phyloP scores from a whole-genome alignment of 768 basidiomycete species.

The Hericium coralloides region DNA sequence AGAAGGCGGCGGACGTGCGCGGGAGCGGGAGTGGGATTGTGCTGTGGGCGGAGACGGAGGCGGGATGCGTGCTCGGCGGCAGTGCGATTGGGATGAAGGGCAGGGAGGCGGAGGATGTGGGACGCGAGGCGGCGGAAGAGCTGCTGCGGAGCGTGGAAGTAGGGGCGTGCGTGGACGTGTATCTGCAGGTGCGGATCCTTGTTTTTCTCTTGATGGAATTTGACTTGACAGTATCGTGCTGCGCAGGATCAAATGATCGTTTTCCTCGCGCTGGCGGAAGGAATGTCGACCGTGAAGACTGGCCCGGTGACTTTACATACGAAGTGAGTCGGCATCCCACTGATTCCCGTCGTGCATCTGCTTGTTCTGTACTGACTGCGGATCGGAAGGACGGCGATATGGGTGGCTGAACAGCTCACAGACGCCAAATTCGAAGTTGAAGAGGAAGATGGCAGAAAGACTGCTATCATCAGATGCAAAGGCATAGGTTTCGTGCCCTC shows the following conservation, averaged over 20 bases:
- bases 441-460: constrained; percentile 30
- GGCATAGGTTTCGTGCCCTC: constrained; percentile 50
- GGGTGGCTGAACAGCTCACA: constrained; percentile 61
- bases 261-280: constrained; percentile 65
- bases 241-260: constrained; percentile 71
- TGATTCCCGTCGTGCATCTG: neutral
- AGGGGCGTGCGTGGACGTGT: constrained; percentile 69
- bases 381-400: constrained; percentile 50
- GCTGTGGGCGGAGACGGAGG: constrained; percentile 65
- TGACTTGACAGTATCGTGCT: constrained; percentile 15
- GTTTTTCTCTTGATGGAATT: neutral
- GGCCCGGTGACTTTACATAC: constrained; percentile 63
- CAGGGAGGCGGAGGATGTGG: constrained; percentile 36
- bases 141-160: constrained; percentile 46
- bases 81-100: constrained; percentile 54
- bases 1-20: constrained; percentile 20
- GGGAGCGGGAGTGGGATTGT: constrained; percentile 67
- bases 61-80: constrained; percentile 60
- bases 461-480: constrained; percentile 50
- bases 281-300: constrained; percentile 45
- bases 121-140: constrained; percentile 52
- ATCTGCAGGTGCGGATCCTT: constrained; percentile 38
- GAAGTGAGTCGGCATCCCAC: constrained; percentile 29
- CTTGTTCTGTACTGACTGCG: neutral
- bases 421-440: constrained; percentile 53